Evolutionary conservation across 805 yeast genomes (phyloP), one percentile per base, ranked within the genome.

Genomic region (Yamadazyma takamatsuzukensis): DNA sequence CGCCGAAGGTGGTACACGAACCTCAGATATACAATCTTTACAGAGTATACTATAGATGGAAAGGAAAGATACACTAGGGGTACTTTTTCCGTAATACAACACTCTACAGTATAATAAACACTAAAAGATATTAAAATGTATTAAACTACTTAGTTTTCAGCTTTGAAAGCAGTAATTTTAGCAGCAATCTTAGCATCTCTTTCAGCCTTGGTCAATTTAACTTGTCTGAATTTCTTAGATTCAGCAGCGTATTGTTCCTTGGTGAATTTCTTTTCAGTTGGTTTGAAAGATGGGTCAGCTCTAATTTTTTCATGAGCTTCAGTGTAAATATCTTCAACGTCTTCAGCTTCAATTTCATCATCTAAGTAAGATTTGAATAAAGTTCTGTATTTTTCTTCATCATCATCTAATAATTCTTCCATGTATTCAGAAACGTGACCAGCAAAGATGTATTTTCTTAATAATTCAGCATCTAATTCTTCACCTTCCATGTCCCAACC

Each of bases 391-490:
- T 93, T 90, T 80, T 90, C 98, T 79, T 90, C 98, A 83, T 90
- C 98, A 71, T 90, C 98, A 64, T 93, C 98, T 71, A 93, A 90
- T 69, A 93, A 85, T 80, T 90, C 97, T 80, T 93, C 98, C 96
- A 93, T 93, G 93, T 93, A 93, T 80, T 93, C 97, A 64, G 98
- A 82, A 64, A 93, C 89, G 84, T 93, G 98, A 72, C 97, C 97
- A 78, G 95, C 97, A 67, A 90, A 83, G 79, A 93, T 93, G 95
- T 93, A 93, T 75, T 86, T 87, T 87, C 97, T 87, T 71, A 93
- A 81, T 55, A 80, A 72, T 68, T 93, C 98, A 59, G 96, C 87
- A 67, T 93, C 98, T 60, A 93, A 81, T 77, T 93, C 98, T 78
- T 93, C 96, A 59, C 83, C 64, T 79, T 93, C 98, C 61, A 90